These are phyloP conservation scores for Annulohypoxylon bovei DNA, from an alignment of 495 filamentous ascomycete species.

Conservation along the genomic window DNA sequence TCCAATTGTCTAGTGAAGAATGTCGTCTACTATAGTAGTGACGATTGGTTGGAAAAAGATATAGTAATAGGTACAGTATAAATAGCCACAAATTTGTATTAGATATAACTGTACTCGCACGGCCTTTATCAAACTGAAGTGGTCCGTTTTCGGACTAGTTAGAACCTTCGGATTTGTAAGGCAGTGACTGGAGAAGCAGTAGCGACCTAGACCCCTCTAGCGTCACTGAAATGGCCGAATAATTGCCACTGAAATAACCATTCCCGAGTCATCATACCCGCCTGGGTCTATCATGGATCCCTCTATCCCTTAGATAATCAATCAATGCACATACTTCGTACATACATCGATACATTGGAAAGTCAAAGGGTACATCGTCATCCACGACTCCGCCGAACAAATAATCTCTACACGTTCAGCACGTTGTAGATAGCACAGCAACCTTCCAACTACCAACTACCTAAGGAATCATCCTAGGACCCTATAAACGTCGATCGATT, in stretches of 20 bases:
- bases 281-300: neutral
- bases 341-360: neutral
- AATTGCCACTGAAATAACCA: conserved; percentile 1
- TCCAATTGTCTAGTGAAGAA: neutral
- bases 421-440: neutral
- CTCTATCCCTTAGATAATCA: neutral
- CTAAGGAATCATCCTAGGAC: neutral
- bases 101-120: neutral
- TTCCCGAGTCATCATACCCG: neutral
- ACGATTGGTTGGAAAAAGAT: neutral
- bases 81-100: neutral
- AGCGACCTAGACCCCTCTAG: conserved; percentile 1
- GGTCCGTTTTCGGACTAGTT: neutral
- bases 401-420: neutral
- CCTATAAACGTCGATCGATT: neutral
- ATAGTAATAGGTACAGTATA: neutral
- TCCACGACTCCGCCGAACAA: neutral
- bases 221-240: neutral
- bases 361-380: conserved; percentile 4
- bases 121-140: neutral
- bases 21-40: neutral
- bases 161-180: too few species aligned
- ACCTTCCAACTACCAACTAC: neutral
- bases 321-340: neutral
- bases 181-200: neutral